A percentile compares a stretch with the other conserved stretches of the same genome.
These are phyloP conservation scores for Cucumis cinereus DNA, from an alignment of 306 rosid species.

Conservation along the genomic window DNA sequence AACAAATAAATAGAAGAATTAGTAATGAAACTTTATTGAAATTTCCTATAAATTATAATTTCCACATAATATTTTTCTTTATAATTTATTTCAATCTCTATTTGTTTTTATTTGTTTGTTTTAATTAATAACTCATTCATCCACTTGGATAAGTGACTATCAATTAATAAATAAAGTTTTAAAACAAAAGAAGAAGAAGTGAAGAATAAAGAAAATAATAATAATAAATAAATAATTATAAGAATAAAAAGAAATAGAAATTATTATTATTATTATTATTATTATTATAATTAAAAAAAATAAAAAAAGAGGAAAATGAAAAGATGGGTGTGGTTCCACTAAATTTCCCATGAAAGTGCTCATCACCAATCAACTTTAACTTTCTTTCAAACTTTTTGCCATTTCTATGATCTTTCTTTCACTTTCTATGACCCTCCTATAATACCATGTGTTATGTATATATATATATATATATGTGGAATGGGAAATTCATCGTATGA, in stretches of 20 bases:
- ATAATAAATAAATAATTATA: too few species aligned
- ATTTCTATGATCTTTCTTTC: conserved; percentile 1
- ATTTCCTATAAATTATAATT: neutral
- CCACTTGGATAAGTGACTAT: neutral
- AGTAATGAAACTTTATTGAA: neutral
- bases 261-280: too few species aligned
- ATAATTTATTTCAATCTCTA: neutral
- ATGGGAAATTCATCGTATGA: too few species aligned
- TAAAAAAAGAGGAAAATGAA: neutral
- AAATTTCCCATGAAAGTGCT: conserved; percentile 4
- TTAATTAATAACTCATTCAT: neutral
- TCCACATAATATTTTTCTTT: neutral
- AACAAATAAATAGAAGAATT: neutral
- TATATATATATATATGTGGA: too few species aligned
- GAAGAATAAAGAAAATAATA: too few species aligned
- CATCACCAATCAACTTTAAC: neutral
- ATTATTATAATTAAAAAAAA: too few species aligned
- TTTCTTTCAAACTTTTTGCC: neutral
- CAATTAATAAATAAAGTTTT: neutral
- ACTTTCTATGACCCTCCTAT: too few species aligned
- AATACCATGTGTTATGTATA: neutral
- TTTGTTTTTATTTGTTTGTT: neutral
- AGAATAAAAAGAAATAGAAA: too few species aligned
- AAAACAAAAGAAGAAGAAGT: too few species aligned
- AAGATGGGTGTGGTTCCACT: conserved; percentile 2